Evolutionary conservation across 83 land plant species (phyloP), one percentile per base, ranked within the genome.

Genomic region (Picea abies): DNA sequence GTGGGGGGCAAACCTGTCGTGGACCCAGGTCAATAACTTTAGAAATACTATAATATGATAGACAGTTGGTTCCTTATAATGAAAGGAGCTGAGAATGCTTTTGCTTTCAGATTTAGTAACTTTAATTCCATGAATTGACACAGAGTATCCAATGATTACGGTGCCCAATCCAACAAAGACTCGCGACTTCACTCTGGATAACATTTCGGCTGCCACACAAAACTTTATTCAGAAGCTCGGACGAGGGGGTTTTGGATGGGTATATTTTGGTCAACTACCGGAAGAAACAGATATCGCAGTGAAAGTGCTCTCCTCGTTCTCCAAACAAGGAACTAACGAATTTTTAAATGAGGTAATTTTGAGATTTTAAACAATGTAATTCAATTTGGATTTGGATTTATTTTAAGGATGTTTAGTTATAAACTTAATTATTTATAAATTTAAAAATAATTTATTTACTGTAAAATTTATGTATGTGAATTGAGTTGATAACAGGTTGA

Each of bases 221-320:
- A 44, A 73, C 16, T 73, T 73, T n/a, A 73, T 4, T 22, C 56
- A 73, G 10, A 73, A 41, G 49, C 10, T 73, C 10, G 77, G 77
- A n/a, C 4, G 47, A 44, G 77, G 77, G 1, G 77, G 77, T 39
- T 73, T 73, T 73, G 77, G 77, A 44, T 44, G 5, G 3, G 77
- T 73, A 0, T 73, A n/a, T 16, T 7, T 9, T 4, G 77, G 77
- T 44, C 20, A 44, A 73, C 0, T 73, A 2, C 56, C 20, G 0
- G 77, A 73, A 6, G 77, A 11, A 44, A 44, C 19, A 1, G 44
- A 44, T 20, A 73, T 73, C 6, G 77, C 77, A 0, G 77, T 73
- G 0, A 73, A 73, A n/a, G 77, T 73, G 4, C 56, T 73, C 1
- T 73, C 56, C 3, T 41, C 10, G 8, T 44, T 73, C 52, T 73